These are phyloP conservation scores for Termitomyces sp. DNA, from an alignment of 768 basidiomycete species.

Conservation along the genomic window DNA sequence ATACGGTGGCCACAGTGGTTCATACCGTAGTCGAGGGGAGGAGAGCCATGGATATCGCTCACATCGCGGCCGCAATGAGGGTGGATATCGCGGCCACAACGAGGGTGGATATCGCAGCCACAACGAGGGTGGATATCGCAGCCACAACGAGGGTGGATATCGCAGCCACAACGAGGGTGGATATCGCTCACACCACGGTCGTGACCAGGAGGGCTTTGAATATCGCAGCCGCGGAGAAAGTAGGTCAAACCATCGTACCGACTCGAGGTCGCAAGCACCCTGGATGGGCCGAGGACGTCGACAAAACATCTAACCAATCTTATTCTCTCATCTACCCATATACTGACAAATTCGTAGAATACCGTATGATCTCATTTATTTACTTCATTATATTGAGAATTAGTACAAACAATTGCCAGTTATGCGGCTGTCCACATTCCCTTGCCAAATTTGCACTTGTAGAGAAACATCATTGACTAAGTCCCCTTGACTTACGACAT, in stretches of 20 bases:
- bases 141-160: not conserved
- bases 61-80: not conserved
- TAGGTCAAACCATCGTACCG: not conserved
- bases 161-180: not conserved
- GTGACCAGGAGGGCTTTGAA: not conserved
- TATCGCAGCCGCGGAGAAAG: not conserved
- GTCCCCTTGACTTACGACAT: no score
- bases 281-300: slow-evolving; percentile 1
- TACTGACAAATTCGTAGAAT: slow-evolving; percentile 1
- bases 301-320: no score
- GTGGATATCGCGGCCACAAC: not conserved
- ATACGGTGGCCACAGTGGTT: not conserved
- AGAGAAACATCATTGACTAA: not conserved
- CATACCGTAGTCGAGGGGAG: not conserved
- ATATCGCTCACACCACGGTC: not conserved
- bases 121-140: not conserved
- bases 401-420: not conserved
- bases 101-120: not conserved
- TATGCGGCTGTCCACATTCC: no score
- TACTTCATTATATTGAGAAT: not conserved
- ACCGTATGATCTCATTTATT: slow-evolving; percentile 5
- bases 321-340: not conserved
- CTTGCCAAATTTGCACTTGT: no score
- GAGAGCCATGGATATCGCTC: not conserved
- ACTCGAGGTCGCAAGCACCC: not conserved